Conservation (phyloP, 2,329 filamentous ascomycete species). For the Albophoma yamanashiensis region DNA sequence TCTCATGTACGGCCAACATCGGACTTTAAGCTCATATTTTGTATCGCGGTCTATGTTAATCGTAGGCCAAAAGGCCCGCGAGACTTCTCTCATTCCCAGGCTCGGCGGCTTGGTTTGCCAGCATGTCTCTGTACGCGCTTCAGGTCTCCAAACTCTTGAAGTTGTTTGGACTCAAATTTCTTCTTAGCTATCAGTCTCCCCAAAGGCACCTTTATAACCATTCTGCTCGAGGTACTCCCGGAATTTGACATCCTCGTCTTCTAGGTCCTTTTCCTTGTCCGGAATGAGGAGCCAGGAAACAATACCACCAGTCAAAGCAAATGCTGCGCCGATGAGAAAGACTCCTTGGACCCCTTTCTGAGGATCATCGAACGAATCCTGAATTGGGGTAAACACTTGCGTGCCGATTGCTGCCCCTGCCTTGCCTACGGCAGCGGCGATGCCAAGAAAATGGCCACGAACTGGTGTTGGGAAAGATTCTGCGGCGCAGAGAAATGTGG, state of each 20-base stretch:
- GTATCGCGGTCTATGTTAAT: too few relatives aligned
- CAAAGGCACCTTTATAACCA: slow-evolving; percentile 7
- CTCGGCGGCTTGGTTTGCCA: too few relatives aligned
- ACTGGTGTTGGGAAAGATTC: slow-evolving; percentile 40
- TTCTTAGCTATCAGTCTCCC: neutral
- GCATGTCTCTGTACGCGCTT: too few relatives aligned
- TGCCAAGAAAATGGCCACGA: slow-evolving; percentile 36
- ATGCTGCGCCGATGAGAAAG: slow-evolving; percentile 15
- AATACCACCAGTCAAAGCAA: slow-evolving; percentile 12
- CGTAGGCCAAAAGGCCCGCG: too few relatives aligned
- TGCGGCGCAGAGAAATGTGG: slow-evolving; percentile 34
- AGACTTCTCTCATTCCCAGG: too few relatives aligned
- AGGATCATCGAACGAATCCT: slow-evolving; percentile 9
- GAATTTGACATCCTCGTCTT: slow-evolving; percentile 10
- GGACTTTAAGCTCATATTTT: too few relatives aligned
- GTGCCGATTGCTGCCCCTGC: slow-evolving; percentile 40
- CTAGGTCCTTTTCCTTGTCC: slow-evolving; percentile 8
- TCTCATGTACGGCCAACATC: too few relatives aligned
- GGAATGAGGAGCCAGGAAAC: slow-evolving; percentile 16
- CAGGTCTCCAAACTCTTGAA: too few relatives aligned
- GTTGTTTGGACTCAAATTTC: too few relatives aligned
- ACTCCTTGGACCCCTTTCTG: slow-evolving; percentile 14
- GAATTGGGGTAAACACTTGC: slow-evolving; percentile 10
- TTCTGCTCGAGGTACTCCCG: slow-evolving; percentile 9
- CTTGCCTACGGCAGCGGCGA: slow-evolving; percentile 39